Percentiles rank a stretch among this genome's conserved stretches.
Conservation (phyloP, 2,329 filamentous ascomycete genomes). For the Colletotrichum gigasporum region DNA sequence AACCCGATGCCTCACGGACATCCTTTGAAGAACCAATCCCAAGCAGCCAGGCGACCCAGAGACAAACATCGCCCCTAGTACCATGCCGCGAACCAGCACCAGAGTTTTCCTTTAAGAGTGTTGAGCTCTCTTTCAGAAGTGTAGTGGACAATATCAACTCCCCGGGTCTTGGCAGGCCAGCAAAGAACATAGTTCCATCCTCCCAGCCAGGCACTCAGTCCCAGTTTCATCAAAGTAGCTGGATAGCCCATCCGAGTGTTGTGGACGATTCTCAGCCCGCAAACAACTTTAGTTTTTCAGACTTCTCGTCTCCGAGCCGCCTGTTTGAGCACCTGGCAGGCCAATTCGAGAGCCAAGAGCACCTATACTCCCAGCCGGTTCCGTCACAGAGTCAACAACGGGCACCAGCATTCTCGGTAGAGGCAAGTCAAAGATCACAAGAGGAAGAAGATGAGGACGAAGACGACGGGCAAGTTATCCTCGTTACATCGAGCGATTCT, state of each 20-base stretch:
- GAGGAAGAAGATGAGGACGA: not conserved
- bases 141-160: constrained; percentile 53
- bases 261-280: constrained; percentile 65
- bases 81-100: not conserved
- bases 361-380: not conserved
- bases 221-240: constrained; percentile 41
- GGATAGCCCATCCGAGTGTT: constrained; percentile 55
- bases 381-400: not conserved
- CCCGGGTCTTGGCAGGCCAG: constrained; percentile 36
- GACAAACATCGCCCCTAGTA: constrained; percentile 16
- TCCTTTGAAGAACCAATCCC: constrained; percentile 19
- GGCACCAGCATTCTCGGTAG: not conserved
- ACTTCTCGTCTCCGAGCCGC: constrained; percentile 58
- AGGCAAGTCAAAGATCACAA: not conserved
- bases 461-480: constrained; percentile 36
- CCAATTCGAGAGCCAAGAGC: constrained; percentile 10
- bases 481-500: constrained; percentile 46
- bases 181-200: constrained; percentile 2
- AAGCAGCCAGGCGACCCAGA: constrained; percentile 8
- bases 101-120: constrained; percentile 35
- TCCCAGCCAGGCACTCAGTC: constrained; percentile 1
- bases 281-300: constrained; percentile 40
- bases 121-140: constrained; percentile 54
- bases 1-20: constrained; percentile 1
- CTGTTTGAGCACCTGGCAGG: constrained; percentile 54